Percentiles rank a stretch among this genome's conserved stretches.
phyloP scores from a whole-genome alignment of 2,329 filamentous ascomycete species.

The Mycosphaerelloides madeirae region DNA sequence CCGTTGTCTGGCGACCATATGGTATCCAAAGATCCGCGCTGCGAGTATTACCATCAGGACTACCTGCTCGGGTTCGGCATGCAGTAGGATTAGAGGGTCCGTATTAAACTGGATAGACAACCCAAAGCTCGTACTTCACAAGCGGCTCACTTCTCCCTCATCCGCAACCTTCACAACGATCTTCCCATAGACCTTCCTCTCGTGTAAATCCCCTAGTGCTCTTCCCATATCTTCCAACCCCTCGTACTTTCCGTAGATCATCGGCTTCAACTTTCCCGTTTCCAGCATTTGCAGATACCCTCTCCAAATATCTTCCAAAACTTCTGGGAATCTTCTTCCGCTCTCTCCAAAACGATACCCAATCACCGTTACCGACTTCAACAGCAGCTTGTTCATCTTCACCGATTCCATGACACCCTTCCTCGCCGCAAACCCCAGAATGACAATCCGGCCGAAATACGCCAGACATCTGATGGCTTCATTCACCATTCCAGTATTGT shows the following conservation, averaged over 20 bases:
- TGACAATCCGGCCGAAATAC: constrained; percentile 51
- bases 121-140: no score
- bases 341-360: constrained; percentile 58
- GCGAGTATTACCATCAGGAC: background rate
- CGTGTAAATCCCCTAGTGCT: constrained; percentile 50
- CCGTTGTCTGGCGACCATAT: background rate
- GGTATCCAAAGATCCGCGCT: background rate
- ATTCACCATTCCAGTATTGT: constrained; percentile 53
- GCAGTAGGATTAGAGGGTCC: no score
- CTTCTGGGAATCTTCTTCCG: constrained; percentile 45
- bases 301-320: constrained; percentile 48
- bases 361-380: constrained; percentile 51
- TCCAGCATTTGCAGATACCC: constrained; percentile 48
- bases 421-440: constrained; percentile 56
- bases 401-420: constrained; percentile 52
- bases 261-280: constrained; percentile 46
- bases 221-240: constrained; percentile 48
- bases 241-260: constrained; percentile 47
- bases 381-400: constrained; percentile 51
- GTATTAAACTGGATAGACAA: no score
- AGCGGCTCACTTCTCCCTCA: constrained; percentile 5
- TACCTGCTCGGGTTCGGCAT: background rate
- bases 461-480: constrained; percentile 52
- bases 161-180: constrained; percentile 49
- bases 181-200: constrained; percentile 53